These are phyloP conservation scores for Naganishia vishniacii DNA, from an alignment of 768 basidiomycete species.

Conservation along the genomic window DNA sequence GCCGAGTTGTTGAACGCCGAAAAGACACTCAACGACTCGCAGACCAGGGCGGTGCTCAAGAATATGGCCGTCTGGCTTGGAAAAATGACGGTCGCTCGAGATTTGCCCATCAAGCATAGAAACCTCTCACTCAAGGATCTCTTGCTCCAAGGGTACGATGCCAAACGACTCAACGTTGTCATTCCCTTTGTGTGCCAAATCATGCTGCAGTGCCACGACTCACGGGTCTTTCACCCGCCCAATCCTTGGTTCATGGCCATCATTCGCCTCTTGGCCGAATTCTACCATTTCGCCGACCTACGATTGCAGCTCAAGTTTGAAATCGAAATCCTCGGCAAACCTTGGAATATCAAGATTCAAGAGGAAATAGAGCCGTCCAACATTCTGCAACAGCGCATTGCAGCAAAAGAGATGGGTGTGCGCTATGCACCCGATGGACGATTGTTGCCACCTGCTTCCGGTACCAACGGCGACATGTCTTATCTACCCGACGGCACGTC, in stretches of 20 bases:
- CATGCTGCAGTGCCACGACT: constrained; percentile 80
- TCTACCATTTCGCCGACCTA: constrained; percentile 95
- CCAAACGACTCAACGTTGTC: constrained; percentile 79
- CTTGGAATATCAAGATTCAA: constrained; percentile 40
- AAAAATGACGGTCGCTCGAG: constrained; percentile 81
- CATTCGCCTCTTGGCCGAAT: constrained; percentile 78
- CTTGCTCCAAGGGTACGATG: constrained; percentile 92
- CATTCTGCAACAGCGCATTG: constrained; percentile 47
- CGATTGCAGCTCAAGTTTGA: constrained; percentile 97
- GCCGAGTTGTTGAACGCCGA: constrained; percentile 82
- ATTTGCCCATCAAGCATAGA: constrained; percentile 85
- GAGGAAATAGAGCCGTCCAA: constrained; percentile 69
- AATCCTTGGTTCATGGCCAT: constrained; percentile 99
- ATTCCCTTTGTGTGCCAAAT: constrained; percentile 98
- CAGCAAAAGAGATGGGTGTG: constrained; percentile 17
- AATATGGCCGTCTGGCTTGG: constrained; percentile 95
- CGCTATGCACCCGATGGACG: constrained; percentile 18
- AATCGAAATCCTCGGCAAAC: constrained; percentile 94
- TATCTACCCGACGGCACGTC: constrained; percentile 11
- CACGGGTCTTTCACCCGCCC: constrained; percentile 87
- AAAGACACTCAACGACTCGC: constrained; percentile 72
- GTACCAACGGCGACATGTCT: constrained; percentile 15
- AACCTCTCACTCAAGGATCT: constrained; percentile 96
- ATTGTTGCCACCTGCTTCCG: constrained; percentile 1
- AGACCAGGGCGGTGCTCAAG: constrained; percentile 81